Conservation (phyloP, 768 basidiomycete species). For the Gloeopeniophorella convolvens region DNA sequence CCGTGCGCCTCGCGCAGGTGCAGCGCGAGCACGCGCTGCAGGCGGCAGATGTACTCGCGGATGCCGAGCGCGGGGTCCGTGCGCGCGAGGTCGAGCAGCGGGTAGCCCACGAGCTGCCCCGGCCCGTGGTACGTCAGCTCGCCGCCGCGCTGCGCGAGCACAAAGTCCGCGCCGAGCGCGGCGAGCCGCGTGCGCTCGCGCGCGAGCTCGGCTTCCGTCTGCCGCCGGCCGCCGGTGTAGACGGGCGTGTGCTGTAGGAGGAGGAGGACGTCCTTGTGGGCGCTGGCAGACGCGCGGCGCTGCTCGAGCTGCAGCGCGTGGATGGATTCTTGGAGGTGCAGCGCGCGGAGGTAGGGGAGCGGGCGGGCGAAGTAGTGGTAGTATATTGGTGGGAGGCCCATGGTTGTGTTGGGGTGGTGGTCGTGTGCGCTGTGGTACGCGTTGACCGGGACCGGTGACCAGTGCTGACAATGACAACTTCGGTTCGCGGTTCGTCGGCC, state of each 20-base stretch:
- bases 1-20: conserved; percentile 58
- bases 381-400: conserved; percentile 54
- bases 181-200: conserved; percentile 61
- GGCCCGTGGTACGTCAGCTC: conserved; percentile 97
- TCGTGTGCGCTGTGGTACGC: too few relatives aligned
- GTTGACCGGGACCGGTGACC: too few relatives aligned
- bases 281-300: conserved; percentile 35
- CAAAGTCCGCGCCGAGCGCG: conserved; percentile 80
- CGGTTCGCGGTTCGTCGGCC: too few relatives aligned
- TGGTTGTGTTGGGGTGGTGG: too few relatives aligned
- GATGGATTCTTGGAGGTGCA: conserved; percentile 64
- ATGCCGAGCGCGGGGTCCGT: conserved; percentile 65
- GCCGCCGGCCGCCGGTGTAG: conserved; percentile 90
- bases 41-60: conserved; percentile 76
- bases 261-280: conserved; percentile 57
- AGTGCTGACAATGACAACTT: too few relatives aligned
- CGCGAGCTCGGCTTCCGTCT: conserved; percentile 52
- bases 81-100: conserved; percentile 82
- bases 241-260: conserved; percentile 89
- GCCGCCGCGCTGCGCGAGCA: conserved; percentile 77
- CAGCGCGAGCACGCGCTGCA: conserved; percentile 64
- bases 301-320: conserved; percentile 58
- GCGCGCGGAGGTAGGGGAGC: conserved; percentile 64
- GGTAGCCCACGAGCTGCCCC: conserved; percentile 95
- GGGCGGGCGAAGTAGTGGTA: conserved; percentile 78